Evolutionary conservation across 495 filamentous ascomycete genomes (phyloP), one percentile per base, ranked within the genome.

Genomic region (Thozetella sp.): DNA sequence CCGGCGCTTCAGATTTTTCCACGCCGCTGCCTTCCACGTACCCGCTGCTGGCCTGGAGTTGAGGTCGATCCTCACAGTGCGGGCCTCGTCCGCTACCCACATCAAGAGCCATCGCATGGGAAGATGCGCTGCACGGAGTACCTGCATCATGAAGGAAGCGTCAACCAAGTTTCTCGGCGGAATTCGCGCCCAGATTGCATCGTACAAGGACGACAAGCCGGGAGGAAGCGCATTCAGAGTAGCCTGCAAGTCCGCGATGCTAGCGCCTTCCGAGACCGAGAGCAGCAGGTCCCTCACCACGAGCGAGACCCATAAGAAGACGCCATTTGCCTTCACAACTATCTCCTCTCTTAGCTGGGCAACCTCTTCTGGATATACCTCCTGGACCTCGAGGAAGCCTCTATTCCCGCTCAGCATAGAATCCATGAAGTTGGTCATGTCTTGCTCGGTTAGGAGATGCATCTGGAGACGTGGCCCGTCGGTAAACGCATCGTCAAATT

Each of bases 401-500:
- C 45, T 37, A 26, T 46, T 51, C 11, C 22, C 19, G 15, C n/a
- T 43, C 19, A 63, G 51, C 27, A 22, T 46, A 10, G 40, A 45
- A 0, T 20, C 48, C 1, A 63, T 57, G 22, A 27, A 59, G 20
- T 23, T n/a, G 1, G 6, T 45, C 46, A 64, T 65, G 22, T 65
- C 63, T 0, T 25, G 0, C 22, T 22, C 15, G 2, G 63, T 65
- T 2, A 43, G 26, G 4, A 57, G 40, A 17, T 64, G 25, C 62
- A 64, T 58, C 13, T 26, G 25, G 1, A 60, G 55, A 19, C 25
- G 34, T 1, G 57, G 62, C 1, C 11, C 19, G 17, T 64, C 54
- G 2, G 15, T 15, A 19, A 58, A 64, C 12, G 54, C 62, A 25
- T 64, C 62, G 1, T 64, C 54, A 50, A 60, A 64, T 34, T 64